Evolutionary conservation across 2,329 filamentous ascomycete species (phyloP), one percentile per base, ranked within the genome.

Genomic region (Aspergillus eucalypticola): DNA sequence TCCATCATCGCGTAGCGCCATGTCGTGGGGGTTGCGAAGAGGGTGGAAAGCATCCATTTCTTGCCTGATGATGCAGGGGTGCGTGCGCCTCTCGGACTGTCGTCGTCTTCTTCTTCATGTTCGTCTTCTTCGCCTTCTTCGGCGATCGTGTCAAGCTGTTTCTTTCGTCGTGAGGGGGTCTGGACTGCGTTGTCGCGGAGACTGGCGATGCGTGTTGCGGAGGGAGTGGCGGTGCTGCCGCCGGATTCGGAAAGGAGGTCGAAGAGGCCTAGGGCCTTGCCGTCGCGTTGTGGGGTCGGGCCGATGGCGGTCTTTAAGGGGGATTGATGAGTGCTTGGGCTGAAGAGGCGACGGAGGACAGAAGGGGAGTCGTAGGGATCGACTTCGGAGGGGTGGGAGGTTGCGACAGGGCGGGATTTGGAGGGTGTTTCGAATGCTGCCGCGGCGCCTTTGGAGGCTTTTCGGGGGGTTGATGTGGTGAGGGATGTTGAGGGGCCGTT

Each of bases 281-380:
- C 80, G 67, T 82, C 78, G 39, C 80, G 76, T 60, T 82, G 79
- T 1, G 80, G 80, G 2, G 80, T 82, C 11, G 80, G 80, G 3
- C 79, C 80, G 53, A 82, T 79, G 23, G 72, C 74, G 8, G 73
- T 63, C 48, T 77, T 75, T 2, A 80, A 64, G 2, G 76, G 75
- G 8, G 73, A 69, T 5, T 62, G 65, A 49, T 77, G 75, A 2
- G 72, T 67, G 25, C 66, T 70, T 7, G 77, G 72, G 56, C 73
- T 76, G 69, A 76, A 76, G 10, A 78, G 65, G 35, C 69, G 67
- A 17, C 76, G 74, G 6, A 79, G 64, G 1, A 69, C 70, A 0
- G 75, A 74, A 0, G 79, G 79, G 0, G 77, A 78, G 60, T 80
- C 79, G 58, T 80, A 81, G 0, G 78, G 77, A 58, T 81, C 79